Evolutionary conservation across 176 grass and related monocot species (phyloP), one percentile per base, ranked within the genome.

Genomic region (Thalia dealbata): DNA sequence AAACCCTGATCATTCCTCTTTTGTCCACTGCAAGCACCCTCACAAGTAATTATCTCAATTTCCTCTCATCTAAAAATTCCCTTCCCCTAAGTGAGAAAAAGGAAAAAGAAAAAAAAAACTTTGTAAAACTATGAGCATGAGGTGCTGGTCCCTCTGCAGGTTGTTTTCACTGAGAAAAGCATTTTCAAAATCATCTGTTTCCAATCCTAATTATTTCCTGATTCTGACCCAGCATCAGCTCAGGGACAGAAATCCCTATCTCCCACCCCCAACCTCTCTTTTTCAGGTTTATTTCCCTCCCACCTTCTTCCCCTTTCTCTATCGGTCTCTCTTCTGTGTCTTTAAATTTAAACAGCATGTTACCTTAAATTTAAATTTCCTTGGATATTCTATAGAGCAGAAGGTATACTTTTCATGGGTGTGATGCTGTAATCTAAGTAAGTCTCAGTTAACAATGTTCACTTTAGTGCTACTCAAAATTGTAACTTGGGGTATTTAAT

Each of bases 1-100:
- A n/a, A n/a, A 38, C 32, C 63, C 63, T 66, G 63, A 66, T 66
- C 26, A 18, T 66, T 66, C 29, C 18, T 32, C 63, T 66, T 66
- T 66, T 66, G 63, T 66, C 63, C 27, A 25, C 16, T 26, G 27
- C 63, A 66, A 38, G 10, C 29, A 66, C 26, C 26, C 63, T 32
- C 32, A 38, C 32, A 38, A 6, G 18, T 66, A 3, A 66, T 66
- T 66, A 66, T 66, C 28, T 32, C 5, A 12, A 38, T 38, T 35
- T 18, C 15, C 63, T 66, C 29, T 66, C 16, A 18, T 35, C 14
- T 66, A 66, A 38, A 38, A 38, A 38, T 38, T n/a, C n/a, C n/a
- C n/a, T n/a, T n/a, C n/a, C n/a, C n/a, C n/a, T n/a, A n/a, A n/a
- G n/a, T n/a, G n/a, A n/a, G n/a, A n/a, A n/a, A n/a, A n/a, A n/a